Evolutionary conservation across 805 yeast species (phyloP), one percentile per base, ranked within the genome.

Genomic region (Saturnispora quitensis): DNA sequence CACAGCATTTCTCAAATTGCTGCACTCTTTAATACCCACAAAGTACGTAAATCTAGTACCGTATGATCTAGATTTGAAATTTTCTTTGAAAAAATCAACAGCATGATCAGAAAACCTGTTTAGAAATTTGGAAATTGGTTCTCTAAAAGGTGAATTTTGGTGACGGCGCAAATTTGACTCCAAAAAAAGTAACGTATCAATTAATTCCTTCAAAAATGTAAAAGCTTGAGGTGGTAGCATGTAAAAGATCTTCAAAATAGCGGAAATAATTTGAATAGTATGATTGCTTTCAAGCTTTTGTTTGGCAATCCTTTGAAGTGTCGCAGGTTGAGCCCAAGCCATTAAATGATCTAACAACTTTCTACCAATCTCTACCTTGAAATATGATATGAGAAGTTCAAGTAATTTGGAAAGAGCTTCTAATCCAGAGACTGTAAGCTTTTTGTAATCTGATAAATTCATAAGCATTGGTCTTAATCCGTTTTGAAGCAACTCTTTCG

Each of bases 301-400:
- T 5, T 84, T 82, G 0, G 97, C 83, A 43, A 87, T 77, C 56
- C 82, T 80, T 51, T 89, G 81, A 40, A 95, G 67, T 1, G 86
- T 78, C 28, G 79, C 78, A 3, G 93, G 88, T 60, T 87, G 90
- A 0, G 97, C 95, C 96, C 97, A 90, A 0, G 97, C 96, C 78
- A 84, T 85, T 57, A 93, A 73, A 67, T 93, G 99, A 62, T 93
- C 98, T 33, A 95, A 74, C 48, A 93, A 70, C 61, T 93, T 93
- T 47, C 89, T 78, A 33, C 99, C 99, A 58, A 93, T 91, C 65
- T 93, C 99, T 18, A 95, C 97, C 64, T 95, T 86, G 74, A 93
- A 93, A 62, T 93, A 91, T 3, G 95, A 88, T 35, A 91, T 89
- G 57, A 93, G 72, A 22, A 95, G 72, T 62, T 91, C 97, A 42